Evolutionary conservation across 1,284 basidiomycete genomes (phyloP).

Genomic region (Xerocomus minutiporus): DNA sequence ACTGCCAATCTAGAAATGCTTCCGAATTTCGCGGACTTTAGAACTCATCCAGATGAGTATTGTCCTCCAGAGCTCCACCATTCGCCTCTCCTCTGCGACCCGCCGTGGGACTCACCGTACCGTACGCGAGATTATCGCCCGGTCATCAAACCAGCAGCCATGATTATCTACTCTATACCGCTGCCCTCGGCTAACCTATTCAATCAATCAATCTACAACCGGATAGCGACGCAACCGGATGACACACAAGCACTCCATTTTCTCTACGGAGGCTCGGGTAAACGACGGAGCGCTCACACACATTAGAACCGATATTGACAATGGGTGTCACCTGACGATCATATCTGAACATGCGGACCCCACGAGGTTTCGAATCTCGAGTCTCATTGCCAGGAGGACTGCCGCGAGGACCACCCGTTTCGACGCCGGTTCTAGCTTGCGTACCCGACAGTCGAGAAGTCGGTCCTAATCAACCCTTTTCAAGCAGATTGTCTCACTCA

Average conservation of each 20-base stretch:
- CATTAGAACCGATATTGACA: slow-evolving; percentile 9
- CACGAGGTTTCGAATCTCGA: slow-evolving; percentile 28
- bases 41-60: slow-evolving; percentile 7
- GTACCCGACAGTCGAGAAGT: background rate
- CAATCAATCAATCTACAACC: slow-evolving; percentile 12
- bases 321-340: slow-evolving; percentile 20
- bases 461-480: slow-evolving; percentile 17
- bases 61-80: background rate
- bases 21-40: slow-evolving; percentile 29
- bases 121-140: slow-evolving; percentile 11
- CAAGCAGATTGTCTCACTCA: slow-evolving; percentile 1
- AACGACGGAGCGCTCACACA: background rate
- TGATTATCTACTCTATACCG: slow-evolving; percentile 8
- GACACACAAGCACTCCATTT: background rate
- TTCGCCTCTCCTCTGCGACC: slow-evolving; percentile 2
- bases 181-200: slow-evolving; percentile 13
- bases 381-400: slow-evolving; percentile 10
- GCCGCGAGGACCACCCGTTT: slow-evolving; percentile 8
- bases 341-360: slow-evolving; percentile 24
- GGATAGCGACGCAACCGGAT: background rate
- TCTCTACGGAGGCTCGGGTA: background rate
- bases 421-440: background rate
- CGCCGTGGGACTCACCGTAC: slow-evolving; percentile 10
- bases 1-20: slow-evolving; percentile 12
- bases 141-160: slow-evolving; percentile 9